Percentiles rank a stretch among this genome's conserved stretches.
Evolutionary conservation across 1,139 yeast genomes (phyloP).

Genomic region (Hyphopichia buzzinii): DNA sequence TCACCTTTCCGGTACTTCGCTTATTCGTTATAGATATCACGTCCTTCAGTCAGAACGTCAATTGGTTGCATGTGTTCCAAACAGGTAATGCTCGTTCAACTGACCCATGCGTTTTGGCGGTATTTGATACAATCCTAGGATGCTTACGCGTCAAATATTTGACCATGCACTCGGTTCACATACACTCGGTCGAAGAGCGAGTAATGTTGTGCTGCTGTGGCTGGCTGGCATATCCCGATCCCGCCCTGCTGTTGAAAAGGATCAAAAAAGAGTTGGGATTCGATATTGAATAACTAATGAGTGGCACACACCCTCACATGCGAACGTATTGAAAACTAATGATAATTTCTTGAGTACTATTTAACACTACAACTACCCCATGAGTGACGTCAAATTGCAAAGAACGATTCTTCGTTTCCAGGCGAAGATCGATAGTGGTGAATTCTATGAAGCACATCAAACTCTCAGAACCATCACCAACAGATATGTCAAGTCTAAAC

Average conservation of each 20-base stretch:
- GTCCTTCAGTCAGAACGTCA: slow-evolving; percentile 11
- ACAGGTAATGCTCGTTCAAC: slow-evolving; percentile 7
- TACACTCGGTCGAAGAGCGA: no score
- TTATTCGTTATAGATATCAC: slow-evolving; percentile 19
- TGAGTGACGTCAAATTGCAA: slow-evolving; percentile 46
- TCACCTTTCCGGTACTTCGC: no score
- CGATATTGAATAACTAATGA: neutral
- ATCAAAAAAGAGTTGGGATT: slow-evolving; percentile 6
- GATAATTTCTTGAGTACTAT: no score
- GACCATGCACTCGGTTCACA: no score
- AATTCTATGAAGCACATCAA: slow-evolving; percentile 93
- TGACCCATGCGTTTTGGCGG: no score
- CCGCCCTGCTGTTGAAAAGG: slow-evolving; percentile 3
- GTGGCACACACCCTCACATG: no score
- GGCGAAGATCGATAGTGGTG: slow-evolving; percentile 67
- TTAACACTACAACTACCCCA: slow-evolving; percentile 5
- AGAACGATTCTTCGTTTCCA: slow-evolving; percentile 65
- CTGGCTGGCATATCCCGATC: slow-evolving; percentile 4
- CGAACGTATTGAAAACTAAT: no score
- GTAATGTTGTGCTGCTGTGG: slow-evolving; percentile 3
- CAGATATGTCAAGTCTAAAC: slow-evolving; percentile 69
- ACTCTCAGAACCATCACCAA: slow-evolving; percentile 86
- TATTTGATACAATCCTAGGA: no score
- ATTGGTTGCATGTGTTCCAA: slow-evolving; percentile 18
- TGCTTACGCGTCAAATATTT: no score